Base-by-base conservation (phyloP, 1,284 basidiomycete species). In the Prillingera fragicola region DNA sequence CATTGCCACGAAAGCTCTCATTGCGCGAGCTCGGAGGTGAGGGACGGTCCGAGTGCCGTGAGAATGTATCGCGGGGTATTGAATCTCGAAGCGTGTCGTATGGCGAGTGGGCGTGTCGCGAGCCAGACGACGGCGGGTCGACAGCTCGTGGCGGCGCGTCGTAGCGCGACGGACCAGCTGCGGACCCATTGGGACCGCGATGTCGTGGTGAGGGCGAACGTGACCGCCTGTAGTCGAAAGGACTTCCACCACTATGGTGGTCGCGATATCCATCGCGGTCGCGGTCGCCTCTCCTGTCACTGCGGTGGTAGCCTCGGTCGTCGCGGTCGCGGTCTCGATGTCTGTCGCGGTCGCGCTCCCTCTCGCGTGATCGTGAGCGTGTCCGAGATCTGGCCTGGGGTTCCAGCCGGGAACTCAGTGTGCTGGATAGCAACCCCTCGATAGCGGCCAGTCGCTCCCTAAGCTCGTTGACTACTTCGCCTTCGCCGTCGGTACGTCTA, bases 371-470 rank as follows among this genome's bases (percentile, higher is more conserved):
- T 1, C 36, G 24, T 13, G 45, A 41, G 21, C 34, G 32, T n/a
- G n/a, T n/a, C n/a, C 32, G 26, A 31, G 17, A n/a, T 25, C 34
- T 22, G 23, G 22, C 9, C 7, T 22, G n/a, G 18, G 17, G 33
- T 24, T 13, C 12, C 14, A 36, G n/a, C 32, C 43, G 3, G 43
- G 33, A n/a, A n/a, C n/a, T n/a, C 10, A 45, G 25, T 0, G 19
- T 13, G 8, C 28, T 15, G 29, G 29, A 14, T 10, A 48, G 17
- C 33, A 48, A 25, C 7, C 37, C 38, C 25, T 48, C 47, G 29
- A 48, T 48, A 2, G 47, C 41, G 5, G 38, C 40, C 2, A 63
- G 41, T 8, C 59, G 50, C 17, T 53, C 54, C 5, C 56, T 52
- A 10, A 65, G 44, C 18, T 52, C 44, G 33, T 43, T 42, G 6